Percentiles rank a stretch among this genome's conserved stretches.
Conservation (phyloP, 208 protist species). For the Herpetomonas samuelpessoai region DNA sequence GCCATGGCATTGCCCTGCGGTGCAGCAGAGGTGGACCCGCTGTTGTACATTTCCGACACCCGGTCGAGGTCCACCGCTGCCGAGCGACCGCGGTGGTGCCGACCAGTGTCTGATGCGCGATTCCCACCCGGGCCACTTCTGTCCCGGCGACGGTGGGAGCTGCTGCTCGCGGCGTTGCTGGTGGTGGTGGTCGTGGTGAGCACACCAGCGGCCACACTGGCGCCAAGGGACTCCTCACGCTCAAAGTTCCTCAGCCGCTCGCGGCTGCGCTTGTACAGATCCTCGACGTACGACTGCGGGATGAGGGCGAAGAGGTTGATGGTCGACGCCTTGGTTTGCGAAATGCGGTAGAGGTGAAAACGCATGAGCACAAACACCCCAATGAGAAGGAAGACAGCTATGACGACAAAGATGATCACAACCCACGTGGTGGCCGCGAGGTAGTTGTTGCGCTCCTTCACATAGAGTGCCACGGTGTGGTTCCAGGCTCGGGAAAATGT, state of each 20-base stretch:
- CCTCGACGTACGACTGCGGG: slow-evolving; percentile 15
- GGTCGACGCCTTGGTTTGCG: slow-evolving; percentile 6
- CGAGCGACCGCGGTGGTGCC: too few relatives aligned
- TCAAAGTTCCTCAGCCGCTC: slow-evolving; percentile 7
- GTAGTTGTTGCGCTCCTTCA: slow-evolving; percentile 1
- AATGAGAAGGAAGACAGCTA: slow-evolving; percentile 10
- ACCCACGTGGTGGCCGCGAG: slow-evolving; percentile 10
- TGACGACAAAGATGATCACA: slow-evolving; percentile 7
- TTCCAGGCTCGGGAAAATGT: slow-evolving; percentile 12
- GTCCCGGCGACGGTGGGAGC: too few relatives aligned
- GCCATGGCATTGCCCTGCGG: too few relatives aligned
- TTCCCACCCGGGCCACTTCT: neutral
- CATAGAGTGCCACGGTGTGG: slow-evolving; percentile 3
- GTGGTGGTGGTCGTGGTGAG: neutral
- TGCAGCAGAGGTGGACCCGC: too few relatives aligned
- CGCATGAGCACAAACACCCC: slow-evolving; percentile 1
- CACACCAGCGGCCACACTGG: too few relatives aligned
- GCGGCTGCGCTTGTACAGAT: slow-evolving; percentile 6
- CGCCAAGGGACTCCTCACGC: neutral
- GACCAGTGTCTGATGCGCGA: neutral
- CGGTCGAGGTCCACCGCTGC: too few relatives aligned
- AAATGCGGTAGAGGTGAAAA: slow-evolving; percentile 8
- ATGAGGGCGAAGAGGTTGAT: slow-evolving; percentile 19
- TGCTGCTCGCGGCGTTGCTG: neutral
- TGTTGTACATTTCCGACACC: too few relatives aligned